Evolutionary conservation across 2,329 filamentous ascomycete genomes (phyloP), one percentile per base, ranked within the genome.

Genomic region (Stemphylium vesicarium): DNA sequence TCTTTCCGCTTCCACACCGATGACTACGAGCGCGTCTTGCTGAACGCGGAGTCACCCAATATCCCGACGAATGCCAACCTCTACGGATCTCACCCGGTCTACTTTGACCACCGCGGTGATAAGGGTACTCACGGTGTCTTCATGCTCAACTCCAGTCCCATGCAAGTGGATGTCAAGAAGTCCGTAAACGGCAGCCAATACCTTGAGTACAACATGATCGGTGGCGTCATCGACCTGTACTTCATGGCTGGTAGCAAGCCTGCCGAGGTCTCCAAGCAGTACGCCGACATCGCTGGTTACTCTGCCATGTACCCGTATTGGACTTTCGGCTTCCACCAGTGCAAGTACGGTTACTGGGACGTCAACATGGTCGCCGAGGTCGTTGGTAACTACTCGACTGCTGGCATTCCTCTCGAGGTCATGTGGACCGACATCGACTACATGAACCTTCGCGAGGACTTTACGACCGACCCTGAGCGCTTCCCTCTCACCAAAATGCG

Each of bases 371-470:
- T 89, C 4, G 87, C 87, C 15, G 87, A 88, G 57, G 87, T 87
- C 0, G 82, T 90, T 0, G 82, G 83, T 50, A 90, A 89, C 73
- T 90, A 90, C 70, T 87, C 84, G 18, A 76, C 79, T 26, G 85
- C 87, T 4, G 77, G 76, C 1, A 90, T 91, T 53, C 88, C 88
- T 0, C 76, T 91, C 0, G 88, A 91, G 69, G 89, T 87, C 2
- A 87, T 91, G 73, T 91, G 88, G 88, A 88, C 84, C 13, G 88
- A 90, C 61, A 90, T 90, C 50, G 87, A 90, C 68, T 89, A 89
- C 74, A 89, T 89, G 87, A 79, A 75, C 38, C 57, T 65, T 15
- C 79, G 86, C 56, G 75, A 81, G 31, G 80, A 89, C 41, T 90
- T 91, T 68, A 86, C 86, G 0, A 76, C 86, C 0, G 88, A 91